Evolutionary conservation across 768 basidiomycete species (phyloP), one percentile per base, ranked within the genome.

Genomic region (Boletus coccyginus): DNA sequence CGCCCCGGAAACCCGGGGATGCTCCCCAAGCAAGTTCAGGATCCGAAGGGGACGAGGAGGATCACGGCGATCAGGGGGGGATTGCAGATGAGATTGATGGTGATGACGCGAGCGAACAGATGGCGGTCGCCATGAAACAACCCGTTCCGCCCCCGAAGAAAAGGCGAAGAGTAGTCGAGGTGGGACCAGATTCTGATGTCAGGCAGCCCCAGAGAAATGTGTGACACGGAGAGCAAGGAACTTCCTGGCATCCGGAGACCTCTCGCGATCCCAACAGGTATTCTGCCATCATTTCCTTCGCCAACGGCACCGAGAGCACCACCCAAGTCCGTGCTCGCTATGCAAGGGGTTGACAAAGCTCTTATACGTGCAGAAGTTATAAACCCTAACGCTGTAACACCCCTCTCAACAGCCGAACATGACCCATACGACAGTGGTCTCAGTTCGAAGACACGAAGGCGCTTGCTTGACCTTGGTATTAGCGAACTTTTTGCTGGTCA

Each of bases 401-500:
- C 79, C 16, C 77, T 91, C 21, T 74, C 78, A 0, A 56, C 62
- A 24, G 60, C 70, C 7, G 66, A 62, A 6, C 70, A 72, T 27
- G 74, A 77, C 44, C 72, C 21, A 21, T 21, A 74, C n/a, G 73
- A 65, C 27, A 79, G 76, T 0, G 82, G 80, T 3, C 73, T 94
- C 19, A 80, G 82, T 53, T 77, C 76, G 63, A 84, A 76, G 66
- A 90, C 81, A 47, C 75, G 81, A 61, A 83, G 72, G 62, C 77
- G 90, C 42, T 67, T 98, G 51, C 71, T 77, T 32, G 89, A 92
- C 29, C 77, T 93, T 21, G 94, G 93, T 3, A 85, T 98, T n/a
- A 78, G 76, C 6, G 87, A 94, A 56, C 77, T 96, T 55, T 97
- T 98, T 71, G 92, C 94, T 52, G 94, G 94, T 92, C 62, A 59